phyloP scores from a whole-genome alignment of 805 yeast genomes.

The Metschnikowia cubensis region DNA sequence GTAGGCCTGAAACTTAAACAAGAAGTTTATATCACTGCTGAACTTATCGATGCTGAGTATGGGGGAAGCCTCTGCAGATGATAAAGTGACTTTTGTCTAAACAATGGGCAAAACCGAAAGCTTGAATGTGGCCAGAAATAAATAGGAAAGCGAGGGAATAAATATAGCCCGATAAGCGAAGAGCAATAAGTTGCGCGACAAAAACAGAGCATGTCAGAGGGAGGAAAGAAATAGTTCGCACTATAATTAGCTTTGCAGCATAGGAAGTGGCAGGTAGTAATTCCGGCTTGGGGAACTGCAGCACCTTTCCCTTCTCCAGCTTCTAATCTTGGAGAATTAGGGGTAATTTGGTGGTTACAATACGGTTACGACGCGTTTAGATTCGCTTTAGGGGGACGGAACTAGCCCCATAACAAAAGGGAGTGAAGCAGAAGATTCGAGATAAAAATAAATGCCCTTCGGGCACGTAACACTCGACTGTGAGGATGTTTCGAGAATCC shows the following conservation, averaged over 20 bases:
- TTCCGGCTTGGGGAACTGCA: background rate
- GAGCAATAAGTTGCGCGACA: constrained; percentile 4
- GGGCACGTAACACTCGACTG: background rate
- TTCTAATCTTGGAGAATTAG: background rate
- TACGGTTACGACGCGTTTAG: background rate
- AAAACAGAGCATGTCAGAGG: background rate
- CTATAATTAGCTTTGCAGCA: constrained; percentile 1
- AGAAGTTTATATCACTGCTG: background rate
- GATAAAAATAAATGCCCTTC: background rate
- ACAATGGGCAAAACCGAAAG: background rate
- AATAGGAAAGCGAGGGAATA: constrained; percentile 1
- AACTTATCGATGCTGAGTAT: background rate
- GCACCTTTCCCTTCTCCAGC: background rate
- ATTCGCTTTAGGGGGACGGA: background rate
- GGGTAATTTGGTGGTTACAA: background rate
- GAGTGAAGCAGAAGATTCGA: background rate
- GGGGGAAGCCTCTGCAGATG: background rate
- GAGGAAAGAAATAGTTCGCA: background rate
- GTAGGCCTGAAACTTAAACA: background rate
- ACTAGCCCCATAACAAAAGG: background rate
- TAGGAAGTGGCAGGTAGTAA: background rate
- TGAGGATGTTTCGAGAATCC: background rate
- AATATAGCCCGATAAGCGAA: constrained; percentile 1
- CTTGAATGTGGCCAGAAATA: background rate
- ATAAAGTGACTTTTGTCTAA: background rate